These are phyloP conservation scores for Pythium graminicola DNA, from an alignment of 352 stramenopile genomes.

Conservation along the genomic window DNA sequence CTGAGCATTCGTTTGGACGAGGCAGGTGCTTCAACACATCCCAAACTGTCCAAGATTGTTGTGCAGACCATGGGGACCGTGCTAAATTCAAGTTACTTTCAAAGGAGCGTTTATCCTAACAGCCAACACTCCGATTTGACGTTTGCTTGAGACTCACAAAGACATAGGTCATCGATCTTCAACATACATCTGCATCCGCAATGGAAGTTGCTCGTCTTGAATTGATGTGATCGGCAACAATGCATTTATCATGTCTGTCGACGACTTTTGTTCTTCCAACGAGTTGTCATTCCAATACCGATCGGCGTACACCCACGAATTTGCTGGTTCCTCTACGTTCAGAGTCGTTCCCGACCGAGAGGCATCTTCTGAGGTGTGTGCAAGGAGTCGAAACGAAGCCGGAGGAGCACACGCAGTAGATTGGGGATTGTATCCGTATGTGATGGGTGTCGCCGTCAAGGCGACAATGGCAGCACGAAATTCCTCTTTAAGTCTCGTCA, in stretches of 20 bases:
- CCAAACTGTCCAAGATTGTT: neutral
- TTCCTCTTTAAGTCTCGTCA: slow-evolving; percentile 50
- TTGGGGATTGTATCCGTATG: neutral
- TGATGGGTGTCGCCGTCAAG: slow-evolving; percentile 33
- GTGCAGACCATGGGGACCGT: neutral
- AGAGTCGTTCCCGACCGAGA: slow-evolving; percentile 30
- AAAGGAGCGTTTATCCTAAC: neutral
- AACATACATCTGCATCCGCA: slow-evolving; percentile 61
- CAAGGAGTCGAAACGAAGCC: slow-evolving; percentile 62
- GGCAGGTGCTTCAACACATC: neutral
- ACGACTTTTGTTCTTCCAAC: slow-evolving; percentile 11
- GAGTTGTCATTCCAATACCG: slow-evolving; percentile 37
- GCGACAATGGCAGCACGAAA: slow-evolving; percentile 57
- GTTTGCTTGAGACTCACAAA: neutral
- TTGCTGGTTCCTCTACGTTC: slow-evolving; percentile 30
- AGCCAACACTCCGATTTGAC: neutral
- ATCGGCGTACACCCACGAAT: slow-evolving; percentile 70
- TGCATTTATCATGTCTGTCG: slow-evolving; percentile 13
- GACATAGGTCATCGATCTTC: slow-evolving; percentile 21
- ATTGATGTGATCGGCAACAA: slow-evolving; percentile 45
- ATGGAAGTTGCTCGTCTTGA: slow-evolving; percentile 27
- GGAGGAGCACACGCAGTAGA: neutral
- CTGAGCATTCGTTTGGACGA: slow-evolving; percentile 16
- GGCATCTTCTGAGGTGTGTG: slow-evolving; percentile 49
- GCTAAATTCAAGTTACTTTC: slow-evolving; percentile 13